Base-by-base conservation (phyloP, 768 basidiomycete species). In the Rossbeevera mucosa region DNA sequence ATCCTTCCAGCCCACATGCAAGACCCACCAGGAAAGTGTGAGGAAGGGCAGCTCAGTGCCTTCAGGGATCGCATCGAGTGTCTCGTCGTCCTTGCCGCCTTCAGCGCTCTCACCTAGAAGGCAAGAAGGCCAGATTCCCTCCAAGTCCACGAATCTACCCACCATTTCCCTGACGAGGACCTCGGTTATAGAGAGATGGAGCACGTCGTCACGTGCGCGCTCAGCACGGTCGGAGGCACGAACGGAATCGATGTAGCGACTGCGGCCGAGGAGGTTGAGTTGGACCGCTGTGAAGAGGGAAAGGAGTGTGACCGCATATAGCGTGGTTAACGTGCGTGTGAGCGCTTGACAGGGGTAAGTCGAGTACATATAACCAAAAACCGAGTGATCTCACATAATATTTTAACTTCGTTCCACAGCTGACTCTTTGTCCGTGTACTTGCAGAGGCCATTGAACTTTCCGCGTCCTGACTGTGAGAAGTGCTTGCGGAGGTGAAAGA, bases 321-420 rank as follows among this genome's bases (percentile, higher is more conserved):
- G 70, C 0, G 88, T 82, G 7, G 94, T 94, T 24, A 98, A 71
- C 14, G 90, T 85, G 49, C 94, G 78, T 2, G 94, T 95, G 53
- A 97, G 80, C 6, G 92, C 93, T 96, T 53, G 14, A 26, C 9
- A 36, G 55, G 16, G 21, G 14, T 55, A 25, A 57, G 50, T 50
- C 48, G 14, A 44, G 41, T 12, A 21, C 16, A 47, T 42, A 40
- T 22, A 38, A n/a, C 16, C 44, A 42, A 18, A 9, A 25, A 49
- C 44, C 7, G 3, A 5, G 36, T 80, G 44, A 62, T 86, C 91
- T 85, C 28, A 94, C 81, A 57, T 2, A 66, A 58, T 31, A 93
- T 80, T 67, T 96, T 97, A 31, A 96, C 80, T 69, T 96, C 92
- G 52, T 85, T 84, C 95, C 95, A 98, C 7, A 98, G 74, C 61